A percentile compares a stretch with the other conserved stretches of the same genome.
Evolutionary conservation across 371 early-diverging fungal genomes (phyloP).

Genomic region (Umbelopsis sp.): DNA sequence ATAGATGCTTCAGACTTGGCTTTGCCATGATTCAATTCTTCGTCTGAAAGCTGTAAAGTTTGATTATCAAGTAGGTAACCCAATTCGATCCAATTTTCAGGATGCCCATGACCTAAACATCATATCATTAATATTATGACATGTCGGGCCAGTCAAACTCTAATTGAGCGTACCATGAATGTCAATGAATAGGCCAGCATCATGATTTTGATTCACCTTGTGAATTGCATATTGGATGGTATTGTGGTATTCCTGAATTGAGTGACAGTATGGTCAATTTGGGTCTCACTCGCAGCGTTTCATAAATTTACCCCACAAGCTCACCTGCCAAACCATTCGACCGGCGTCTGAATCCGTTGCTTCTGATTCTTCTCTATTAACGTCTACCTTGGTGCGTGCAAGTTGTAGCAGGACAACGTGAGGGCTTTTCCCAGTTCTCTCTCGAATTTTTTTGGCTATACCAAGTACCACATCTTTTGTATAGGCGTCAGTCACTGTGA

Average conservation of each 20-base stretch:
- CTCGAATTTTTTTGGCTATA: conserved; percentile 14
- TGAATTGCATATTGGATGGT: conserved; percentile 11
- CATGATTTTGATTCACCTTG: background rate
- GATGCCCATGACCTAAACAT: background rate
- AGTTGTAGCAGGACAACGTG: conserved; percentile 21
- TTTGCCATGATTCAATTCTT: background rate
- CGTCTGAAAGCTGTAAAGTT: background rate
- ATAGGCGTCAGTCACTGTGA: conserved; percentile 17
- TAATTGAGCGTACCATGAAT: conserved; percentile 23
- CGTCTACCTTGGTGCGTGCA: conserved; percentile 23
- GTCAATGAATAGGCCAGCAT: conserved; percentile 22
- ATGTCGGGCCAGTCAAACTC: background rate
- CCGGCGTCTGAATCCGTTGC: conserved; percentile 18
- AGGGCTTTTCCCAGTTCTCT: conserved; percentile 7
- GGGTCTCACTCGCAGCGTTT: background rate
- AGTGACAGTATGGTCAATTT: background rate
- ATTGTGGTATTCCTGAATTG: conserved; percentile 22
- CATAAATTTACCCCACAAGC: background rate
- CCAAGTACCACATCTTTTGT: conserved; percentile 16
- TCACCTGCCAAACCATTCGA: conserved; percentile 23
- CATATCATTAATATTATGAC: background rate
- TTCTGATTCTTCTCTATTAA: conserved; percentile 19
- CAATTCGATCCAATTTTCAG: conserved; percentile 19
- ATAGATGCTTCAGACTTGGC: conserved; percentile 17
- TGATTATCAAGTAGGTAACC: conserved; percentile 23